Base-by-base conservation (phyloP, 2,329 filamentous ascomycete species). In the Pestalotiopsis sp. region DNA sequence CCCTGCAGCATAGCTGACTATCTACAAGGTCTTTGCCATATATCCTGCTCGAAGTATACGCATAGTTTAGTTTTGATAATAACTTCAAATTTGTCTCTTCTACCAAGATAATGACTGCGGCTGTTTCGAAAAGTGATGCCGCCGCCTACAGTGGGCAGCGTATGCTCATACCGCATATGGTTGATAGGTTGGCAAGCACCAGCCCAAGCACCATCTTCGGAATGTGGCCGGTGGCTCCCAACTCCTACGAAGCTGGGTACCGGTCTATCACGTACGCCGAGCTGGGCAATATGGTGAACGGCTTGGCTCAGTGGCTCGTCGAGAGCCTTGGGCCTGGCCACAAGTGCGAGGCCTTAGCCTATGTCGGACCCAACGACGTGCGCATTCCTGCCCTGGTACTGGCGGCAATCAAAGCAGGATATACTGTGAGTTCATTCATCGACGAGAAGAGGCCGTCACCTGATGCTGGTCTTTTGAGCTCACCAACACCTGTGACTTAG, bases 311-410 rank as follows among this genome's bases (percentile, higher is more conserved):
- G 72, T 82, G 78, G 79, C 68, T 84, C 6, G 61, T 71, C 5
- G 66, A 77, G 12, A 70, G 75, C 13, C 69, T 82, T 7, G 76
- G 79, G 0, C 66, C 69, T 0, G 70, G 72, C 14, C 64, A 60
- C 17, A 13, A 68, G 23, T 74, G 74, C 57, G 75, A 80, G 57
- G 77, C 77, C 2, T 62, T 83, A 12, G 74, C 81, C 0, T 84
- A 83, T 66, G 70, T 83, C 9, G 82, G 82, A 0, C 78, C 80
- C 2, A 76, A 75, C 64, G 75, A 75, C 39, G 72, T 74, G 36
- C 71, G 75, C 11, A 67, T 72, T 31, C 69, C 68, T 11, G 74
- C 74, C 5, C 31, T 75, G 12, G 56, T 70, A 1, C 11, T 75
- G 3, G 74, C 72, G 14, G 63, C 70, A 1, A 68, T 73, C 23